Evolutionary conservation across 805 yeast genomes (phyloP).

Genomic region (Kodamaea kakaduensis): DNA sequence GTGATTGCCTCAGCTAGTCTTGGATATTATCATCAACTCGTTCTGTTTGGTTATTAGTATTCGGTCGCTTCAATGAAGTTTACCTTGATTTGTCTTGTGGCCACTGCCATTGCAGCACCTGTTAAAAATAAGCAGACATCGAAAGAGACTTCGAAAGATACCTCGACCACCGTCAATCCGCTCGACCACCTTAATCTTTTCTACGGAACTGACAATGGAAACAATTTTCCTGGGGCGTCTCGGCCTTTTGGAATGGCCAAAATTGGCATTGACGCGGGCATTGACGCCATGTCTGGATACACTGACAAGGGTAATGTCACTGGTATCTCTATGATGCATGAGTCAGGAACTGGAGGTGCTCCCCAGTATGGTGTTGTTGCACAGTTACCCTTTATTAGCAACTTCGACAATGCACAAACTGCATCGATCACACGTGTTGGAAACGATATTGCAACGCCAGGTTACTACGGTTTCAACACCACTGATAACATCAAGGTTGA

Average conservation of each 20-base stretch:
- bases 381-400: constrained; percentile 21
- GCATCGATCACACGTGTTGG: constrained; percentile 9
- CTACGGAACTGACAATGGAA: constrained; percentile 33
- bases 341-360: constrained; percentile 38
- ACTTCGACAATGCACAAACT: background rate
- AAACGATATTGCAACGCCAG: constrained; percentile 22
- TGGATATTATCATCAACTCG: too few relatives aligned
- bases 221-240: constrained; percentile 33
- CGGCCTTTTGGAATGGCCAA: constrained; percentile 38
- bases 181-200: constrained; percentile 26
- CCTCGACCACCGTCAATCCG: too few relatives aligned
- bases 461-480: constrained; percentile 22
- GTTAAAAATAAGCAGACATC: too few relatives aligned
- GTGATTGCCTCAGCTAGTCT: too few relatives aligned
- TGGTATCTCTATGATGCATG: constrained; percentile 37
- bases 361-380: constrained; percentile 34
- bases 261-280: constrained; percentile 27
- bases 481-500: constrained; percentile 20
- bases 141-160: too few relatives aligned
- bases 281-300: constrained; percentile 32
- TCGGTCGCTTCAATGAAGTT: too few relatives aligned
- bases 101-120: too few relatives aligned
- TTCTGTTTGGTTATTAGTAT: too few relatives aligned
- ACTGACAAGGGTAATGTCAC: constrained; percentile 26
- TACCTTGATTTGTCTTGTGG: too few relatives aligned